Base-by-base conservation (phyloP, 306 rosid species). In the Leucaena leucocephala region DNA sequence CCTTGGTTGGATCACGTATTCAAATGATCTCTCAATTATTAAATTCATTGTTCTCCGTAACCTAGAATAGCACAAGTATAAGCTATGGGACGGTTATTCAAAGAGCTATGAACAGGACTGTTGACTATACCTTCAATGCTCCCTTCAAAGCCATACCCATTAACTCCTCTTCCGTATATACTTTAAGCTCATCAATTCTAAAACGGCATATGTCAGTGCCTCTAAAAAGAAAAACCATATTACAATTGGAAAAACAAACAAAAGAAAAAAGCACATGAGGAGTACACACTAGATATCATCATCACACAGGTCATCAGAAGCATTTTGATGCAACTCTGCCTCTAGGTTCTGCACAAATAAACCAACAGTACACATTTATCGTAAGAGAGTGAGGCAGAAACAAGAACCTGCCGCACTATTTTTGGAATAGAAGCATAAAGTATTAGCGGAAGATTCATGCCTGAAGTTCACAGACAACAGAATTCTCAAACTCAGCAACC, bases 121-220 rank as follows among this genome's bases (percentile, higher is more conserved):
- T 78, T 78, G 45, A 79, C 86, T 16, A 48, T 68, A 68, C 81
- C 81, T 86, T 83, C 49, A 33, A 78, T 55, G 55, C 39, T 36
- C 2, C 4, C 39, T 36, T 36, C 34, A 71, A 35, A 38, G 38
- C n/a, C 72, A 49, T 48, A 75, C 71, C 72, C 36, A 38, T 66
- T 27, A 27, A 27, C 27, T 27, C 27, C 27, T 27, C 27, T 27
- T 27, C 27, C 27, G 27, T 27, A 27, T 72, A 44, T 10, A 3
- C 5, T 36, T 36, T 36, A 34, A 45, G 98, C 34, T 85, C 98
- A 80, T 89, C 93, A 62, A 90, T 89, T 72, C 97, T 94, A 82
- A 82, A 74, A 67, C 45, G 19, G 55, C 9, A 34, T 36, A 27
- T 68, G 21, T 44, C 42, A 57, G 75, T 11, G 65, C 70, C 36